Evolutionary conservation across 2,329 filamentous ascomycete genomes (phyloP).

Genomic region (Epichloe coenophiala): DNA sequence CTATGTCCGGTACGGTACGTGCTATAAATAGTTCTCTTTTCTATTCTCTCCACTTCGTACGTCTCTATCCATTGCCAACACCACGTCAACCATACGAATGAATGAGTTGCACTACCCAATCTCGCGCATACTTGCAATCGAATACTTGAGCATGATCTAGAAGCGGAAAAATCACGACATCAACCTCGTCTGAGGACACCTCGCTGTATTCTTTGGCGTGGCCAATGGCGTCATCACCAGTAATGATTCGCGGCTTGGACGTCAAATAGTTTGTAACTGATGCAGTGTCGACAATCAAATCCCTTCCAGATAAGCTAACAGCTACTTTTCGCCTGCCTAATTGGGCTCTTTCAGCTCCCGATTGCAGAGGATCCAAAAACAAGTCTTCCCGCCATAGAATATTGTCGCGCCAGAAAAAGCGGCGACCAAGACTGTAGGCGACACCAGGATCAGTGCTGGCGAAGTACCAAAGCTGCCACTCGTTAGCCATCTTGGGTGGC

Average conservation of each 20-base stretch:
- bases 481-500: conserved; percentile 42
- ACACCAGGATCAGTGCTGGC: conserved; percentile 54
- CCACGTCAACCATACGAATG: conserved; percentile 11
- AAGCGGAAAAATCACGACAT: conserved; percentile 46
- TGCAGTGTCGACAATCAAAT: conserved; percentile 51
- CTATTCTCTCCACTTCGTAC: background rate
- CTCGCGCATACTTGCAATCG: conserved; percentile 20
- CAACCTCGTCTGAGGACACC: conserved; percentile 20
- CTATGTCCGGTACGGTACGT: background rate
- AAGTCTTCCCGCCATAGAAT: conserved; percentile 58
- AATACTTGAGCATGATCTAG: conserved; percentile 54
- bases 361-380: conserved; percentile 9
- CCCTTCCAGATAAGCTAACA: conserved; percentile 43
- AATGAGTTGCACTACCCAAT: conserved; percentile 18
- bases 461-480: conserved; percentile 60
- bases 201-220: conserved; percentile 5
- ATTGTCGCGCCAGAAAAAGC: conserved; percentile 62
- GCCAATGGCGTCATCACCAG: conserved; percentile 8
- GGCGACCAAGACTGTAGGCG: conserved; percentile 46
- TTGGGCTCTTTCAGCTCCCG: background rate
- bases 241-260: conserved; percentile 5
- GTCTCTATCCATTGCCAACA: background rate
- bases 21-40: background rate
- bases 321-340: conserved; percentile 27
- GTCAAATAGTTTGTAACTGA: conserved; percentile 43